phyloP scores from a whole-genome alignment of 2,329 filamentous ascomycete species.

The Phyllosticta citriasiana region DNA sequence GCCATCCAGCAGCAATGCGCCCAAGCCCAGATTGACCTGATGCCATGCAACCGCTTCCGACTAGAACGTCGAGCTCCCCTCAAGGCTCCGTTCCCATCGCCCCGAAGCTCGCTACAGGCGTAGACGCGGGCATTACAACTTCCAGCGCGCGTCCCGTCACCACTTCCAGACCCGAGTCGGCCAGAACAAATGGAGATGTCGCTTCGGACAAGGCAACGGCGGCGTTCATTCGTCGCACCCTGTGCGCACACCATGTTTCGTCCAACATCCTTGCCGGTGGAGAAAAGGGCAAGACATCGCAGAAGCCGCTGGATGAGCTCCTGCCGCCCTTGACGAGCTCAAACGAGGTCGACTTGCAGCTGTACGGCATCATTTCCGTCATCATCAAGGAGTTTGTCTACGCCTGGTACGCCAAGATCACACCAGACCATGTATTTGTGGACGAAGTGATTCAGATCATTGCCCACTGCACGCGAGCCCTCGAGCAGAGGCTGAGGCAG shows the following conservation, averaged over 20 bases:
- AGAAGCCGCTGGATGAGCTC: constrained; percentile 64
- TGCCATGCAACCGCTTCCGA: constrained; percentile 9
- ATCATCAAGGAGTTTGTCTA: constrained; percentile 85
- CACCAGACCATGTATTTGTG: constrained; percentile 78
- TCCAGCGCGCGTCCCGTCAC: not conserved
- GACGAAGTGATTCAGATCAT: constrained; percentile 83
- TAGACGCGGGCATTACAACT: not conserved
- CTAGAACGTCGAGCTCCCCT: constrained; percentile 5
- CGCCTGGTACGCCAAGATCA: constrained; percentile 88
- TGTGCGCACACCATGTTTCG: constrained; percentile 58
- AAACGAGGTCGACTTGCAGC: constrained; percentile 83
- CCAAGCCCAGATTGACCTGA: constrained; percentile 6
- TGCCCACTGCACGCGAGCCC: constrained; percentile 76
- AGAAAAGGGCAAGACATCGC: constrained; percentile 48
- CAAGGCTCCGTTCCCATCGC: constrained; percentile 4
- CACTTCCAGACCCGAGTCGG: not conserved
- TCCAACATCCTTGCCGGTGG: constrained; percentile 32
- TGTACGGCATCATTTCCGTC: constrained; percentile 87
- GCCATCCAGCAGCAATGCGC: constrained; percentile 7
- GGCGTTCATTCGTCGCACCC: constrained; percentile 68
- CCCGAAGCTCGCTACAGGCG: not conserved
- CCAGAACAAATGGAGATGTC: constrained; percentile 9
- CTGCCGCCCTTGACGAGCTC: constrained; percentile 88
- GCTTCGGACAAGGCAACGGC: constrained; percentile 66
- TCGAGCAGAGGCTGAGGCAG: constrained; percentile 76